Evolutionary conservation across 495 filamentous ascomycete genomes (phyloP), one percentile per base, ranked within the genome.

Genomic region (Lasiosphaeris hirsuta): DNA sequence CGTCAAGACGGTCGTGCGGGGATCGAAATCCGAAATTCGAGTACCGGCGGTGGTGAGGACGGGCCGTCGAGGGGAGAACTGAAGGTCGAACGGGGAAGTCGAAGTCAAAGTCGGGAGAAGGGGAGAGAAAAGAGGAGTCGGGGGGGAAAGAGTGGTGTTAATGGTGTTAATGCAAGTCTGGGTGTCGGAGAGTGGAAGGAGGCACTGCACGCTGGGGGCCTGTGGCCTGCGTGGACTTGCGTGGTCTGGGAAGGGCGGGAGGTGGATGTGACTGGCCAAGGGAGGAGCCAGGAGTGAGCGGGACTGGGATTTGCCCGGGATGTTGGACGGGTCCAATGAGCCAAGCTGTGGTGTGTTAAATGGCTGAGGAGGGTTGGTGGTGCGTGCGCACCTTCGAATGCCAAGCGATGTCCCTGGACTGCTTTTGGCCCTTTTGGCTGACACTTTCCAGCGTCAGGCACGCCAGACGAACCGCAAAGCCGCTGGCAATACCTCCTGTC

Each of bases 121-220:
- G 41, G 55, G 48, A 53, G 67, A 51, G 56, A 51, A 50, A 61
- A 67, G 43, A 56, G 49, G 60, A 39, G 45, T 60, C 56, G 58
- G 62, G 51, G 63, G 55, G 52, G 45, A 62, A 46, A 57, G 56
- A 53, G 43, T 38, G 55, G 55, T 54, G 23, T 30, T 30, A 30
- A 30, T 30, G 23, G 23, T 30, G 23, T 5, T 56, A 60, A 59
- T 49, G 54, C 55, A 51, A 40, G 55, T 51, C 39, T 57, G 55
- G 41, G 59, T 57, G 54, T 55, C 42, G 57, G 55, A 54, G 57
- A 49, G 55, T 54, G 60, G 65, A 63, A 65, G 65, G 62, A 57
- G 61, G 65, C 66, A 61, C 63, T 62, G 66, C 63, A 63, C 42
- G 51, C 50, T 51, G 45, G 45, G 35, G 49, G n/a, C 42, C 53